Evolutionary conservation across 225 moss, liverwort and hornwort species (phyloP).

Genomic region (Pleurozium schreberi): DNA sequence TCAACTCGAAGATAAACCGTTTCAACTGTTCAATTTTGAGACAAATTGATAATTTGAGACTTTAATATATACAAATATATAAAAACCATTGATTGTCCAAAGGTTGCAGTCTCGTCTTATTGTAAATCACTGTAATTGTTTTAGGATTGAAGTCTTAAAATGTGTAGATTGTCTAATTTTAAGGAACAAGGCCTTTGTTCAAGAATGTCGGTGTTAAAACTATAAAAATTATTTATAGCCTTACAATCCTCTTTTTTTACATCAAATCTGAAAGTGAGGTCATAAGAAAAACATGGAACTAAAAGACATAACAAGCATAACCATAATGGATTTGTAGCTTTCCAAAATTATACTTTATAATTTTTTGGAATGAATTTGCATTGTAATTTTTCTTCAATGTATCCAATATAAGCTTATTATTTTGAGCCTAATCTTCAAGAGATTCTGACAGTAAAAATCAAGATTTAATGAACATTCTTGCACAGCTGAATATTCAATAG

Average conservation of each 20-base stretch:
- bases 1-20: too few species aligned
- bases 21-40: too few species aligned
- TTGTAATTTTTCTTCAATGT: fast-evolving
- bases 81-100: too few species aligned
- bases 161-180: too few species aligned
- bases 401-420: fast-evolving
- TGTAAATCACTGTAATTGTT: too few species aligned
- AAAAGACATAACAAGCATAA: not conserved
- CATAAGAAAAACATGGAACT: not conserved
- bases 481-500: not conserved
- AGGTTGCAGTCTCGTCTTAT: too few species aligned
- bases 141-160: too few species aligned
- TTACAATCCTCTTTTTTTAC: not conserved
- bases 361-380: not conserved
- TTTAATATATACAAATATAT: too few species aligned
- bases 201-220: too few species aligned
- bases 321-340: fast-evolving
- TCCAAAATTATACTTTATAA: not conserved
- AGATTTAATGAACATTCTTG: not conserved
- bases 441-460: fast-evolving
- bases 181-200: too few species aligned
- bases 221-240: not conserved
- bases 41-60: too few species aligned
- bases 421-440: not conserved
- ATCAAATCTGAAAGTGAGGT: not conserved